Percentiles rank a stretch among this genome's conserved stretches.
Evolutionary conservation across 306 rosid species (phyloP).

Genomic region (Dalbergia cultrata): DNA sequence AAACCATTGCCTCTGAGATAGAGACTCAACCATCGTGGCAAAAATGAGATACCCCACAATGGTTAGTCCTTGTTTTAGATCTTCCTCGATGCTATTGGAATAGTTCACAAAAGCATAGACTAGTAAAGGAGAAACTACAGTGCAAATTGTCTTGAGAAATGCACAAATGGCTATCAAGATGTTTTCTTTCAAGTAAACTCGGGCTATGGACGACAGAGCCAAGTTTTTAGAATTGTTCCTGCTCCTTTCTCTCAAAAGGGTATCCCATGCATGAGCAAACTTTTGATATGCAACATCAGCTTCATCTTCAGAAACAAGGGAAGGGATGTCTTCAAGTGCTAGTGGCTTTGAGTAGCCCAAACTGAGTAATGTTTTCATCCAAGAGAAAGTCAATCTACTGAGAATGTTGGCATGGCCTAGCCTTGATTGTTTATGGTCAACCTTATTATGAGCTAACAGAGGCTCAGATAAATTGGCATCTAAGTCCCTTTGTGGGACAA

Average conservation of each 20-base stretch:
- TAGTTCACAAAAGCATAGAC: conserved; percentile 67
- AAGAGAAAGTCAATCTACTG: conserved; percentile 63
- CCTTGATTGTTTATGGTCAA: conserved; percentile 40
- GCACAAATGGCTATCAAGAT: conserved; percentile 52
- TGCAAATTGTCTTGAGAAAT: conserved; percentile 53
- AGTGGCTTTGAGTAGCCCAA: conserved; percentile 63
- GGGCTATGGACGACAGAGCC: conserved; percentile 51
- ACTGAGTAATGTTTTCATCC: conserved; percentile 64
- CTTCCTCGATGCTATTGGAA: conserved; percentile 42
- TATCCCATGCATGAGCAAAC: conserved; percentile 62
- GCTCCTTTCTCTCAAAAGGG: conserved; percentile 43
- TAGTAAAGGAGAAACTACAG: conserved; percentile 65
- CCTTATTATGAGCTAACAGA: conserved; percentile 30
- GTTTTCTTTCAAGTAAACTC: conserved; percentile 60
- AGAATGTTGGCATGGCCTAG: conserved; percentile 46
- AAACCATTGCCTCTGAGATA: conserved; percentile 69
- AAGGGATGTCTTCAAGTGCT: conserved; percentile 64
- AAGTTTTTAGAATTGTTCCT: conserved; percentile 48
- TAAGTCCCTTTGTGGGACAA: conserved; percentile 18
- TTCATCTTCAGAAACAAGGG: conserved; percentile 64
- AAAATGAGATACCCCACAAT: conserved; percentile 58
- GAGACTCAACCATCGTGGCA: conserved; percentile 60
- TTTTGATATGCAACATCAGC: conserved; percentile 57
- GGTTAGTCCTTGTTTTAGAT: conserved; percentile 44
- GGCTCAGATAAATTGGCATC: conserved; percentile 5